Evolutionary conservation across 2,329 filamentous ascomycete species (phyloP).

Genomic region (Nemania diffusa): DNA sequence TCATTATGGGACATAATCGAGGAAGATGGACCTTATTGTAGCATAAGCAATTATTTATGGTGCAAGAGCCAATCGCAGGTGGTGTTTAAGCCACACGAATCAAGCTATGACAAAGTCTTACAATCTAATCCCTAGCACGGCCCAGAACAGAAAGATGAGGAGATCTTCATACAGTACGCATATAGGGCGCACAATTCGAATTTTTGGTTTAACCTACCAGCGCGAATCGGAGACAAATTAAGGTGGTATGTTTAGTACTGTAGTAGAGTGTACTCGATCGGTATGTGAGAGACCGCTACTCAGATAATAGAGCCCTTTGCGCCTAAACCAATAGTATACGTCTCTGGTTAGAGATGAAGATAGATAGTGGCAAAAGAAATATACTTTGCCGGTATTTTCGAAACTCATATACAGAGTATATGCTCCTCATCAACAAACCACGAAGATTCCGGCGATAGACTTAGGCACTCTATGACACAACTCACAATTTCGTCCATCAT

Average conservation of each 20-base stretch:
- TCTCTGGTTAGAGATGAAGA: not conserved
- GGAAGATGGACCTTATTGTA: not conserved
- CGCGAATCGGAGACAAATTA: not conserved
- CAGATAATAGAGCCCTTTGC: not conserved
- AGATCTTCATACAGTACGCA: constrained; percentile 11
- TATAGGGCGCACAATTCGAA: not conserved
- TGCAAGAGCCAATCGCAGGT: constrained; percentile 19
- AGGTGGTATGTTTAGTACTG: no score
- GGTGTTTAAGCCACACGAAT: constrained; percentile 8
- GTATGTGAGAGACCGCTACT: constrained; percentile 8
- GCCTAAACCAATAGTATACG: not conserved
- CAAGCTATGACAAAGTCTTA: constrained; percentile 21
- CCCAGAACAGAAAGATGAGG: constrained; percentile 5
- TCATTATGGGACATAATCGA: not conserved
- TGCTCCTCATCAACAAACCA: not conserved
- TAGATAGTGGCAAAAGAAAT: constrained; percentile 12
- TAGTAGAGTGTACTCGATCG: constrained; percentile 4
- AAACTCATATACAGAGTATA: not conserved
- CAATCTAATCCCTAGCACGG: constrained; percentile 10
- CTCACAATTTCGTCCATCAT: not conserved
- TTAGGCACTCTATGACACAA: constrained; percentile 17
- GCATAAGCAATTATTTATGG: constrained; percentile 19
- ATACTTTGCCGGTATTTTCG: not conserved
- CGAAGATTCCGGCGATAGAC: not conserved
- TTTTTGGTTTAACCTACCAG: not conserved